phyloP scores from a whole-genome alignment of 2,329 filamentous ascomycete species.

The Hypoxylon sp. region DNA sequence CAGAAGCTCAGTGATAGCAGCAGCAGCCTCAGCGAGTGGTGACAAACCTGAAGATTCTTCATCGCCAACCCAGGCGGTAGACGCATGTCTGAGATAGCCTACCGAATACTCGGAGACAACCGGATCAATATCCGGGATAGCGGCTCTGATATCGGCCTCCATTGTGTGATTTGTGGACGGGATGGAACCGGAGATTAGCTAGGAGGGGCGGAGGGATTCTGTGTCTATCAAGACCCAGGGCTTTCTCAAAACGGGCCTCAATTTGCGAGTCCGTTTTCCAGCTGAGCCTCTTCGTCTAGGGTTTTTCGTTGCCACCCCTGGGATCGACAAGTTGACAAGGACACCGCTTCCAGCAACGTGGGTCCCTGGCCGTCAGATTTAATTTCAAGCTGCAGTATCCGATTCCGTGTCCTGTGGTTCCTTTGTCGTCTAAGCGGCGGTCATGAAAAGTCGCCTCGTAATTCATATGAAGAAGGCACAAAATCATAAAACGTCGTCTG shows the following conservation, averaged over 20 bases:
- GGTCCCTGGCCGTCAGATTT: constrained; percentile 38
- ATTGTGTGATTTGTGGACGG: constrained; percentile 62
- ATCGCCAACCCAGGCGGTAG: constrained; percentile 84
- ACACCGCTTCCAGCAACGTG: constrained; percentile 34
- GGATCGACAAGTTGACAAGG: constrained; percentile 25
- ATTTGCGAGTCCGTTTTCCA: constrained; percentile 33
- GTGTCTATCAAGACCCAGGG: constrained; percentile 4
- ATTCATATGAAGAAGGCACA: constrained; percentile 13
- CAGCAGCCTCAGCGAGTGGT: constrained; percentile 86
- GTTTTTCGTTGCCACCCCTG: constrained; percentile 25
- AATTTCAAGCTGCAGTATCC: constrained; percentile 40
- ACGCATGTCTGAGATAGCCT: constrained; percentile 94
- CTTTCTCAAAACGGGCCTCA: constrained; percentile 34
- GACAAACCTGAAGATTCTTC: constrained; percentile 78
- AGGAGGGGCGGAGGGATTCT: constrained; percentile 14
- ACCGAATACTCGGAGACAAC: constrained; percentile 93
- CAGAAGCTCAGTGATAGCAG: constrained; percentile 87
- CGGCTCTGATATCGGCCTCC: constrained; percentile 88
- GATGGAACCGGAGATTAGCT: constrained; percentile 38
- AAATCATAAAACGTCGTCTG: constrained; percentile 35
- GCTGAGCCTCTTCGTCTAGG: constrained; percentile 25
- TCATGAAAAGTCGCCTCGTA: constrained; percentile 17
- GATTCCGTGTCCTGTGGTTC: constrained; percentile 23
- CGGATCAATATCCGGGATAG: constrained; percentile 89
- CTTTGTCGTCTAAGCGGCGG: constrained; percentile 27